These are phyloP conservation scores for Solanum phureja DNA, from an alignment of 257 asterid species.

Conservation along the genomic window DNA sequence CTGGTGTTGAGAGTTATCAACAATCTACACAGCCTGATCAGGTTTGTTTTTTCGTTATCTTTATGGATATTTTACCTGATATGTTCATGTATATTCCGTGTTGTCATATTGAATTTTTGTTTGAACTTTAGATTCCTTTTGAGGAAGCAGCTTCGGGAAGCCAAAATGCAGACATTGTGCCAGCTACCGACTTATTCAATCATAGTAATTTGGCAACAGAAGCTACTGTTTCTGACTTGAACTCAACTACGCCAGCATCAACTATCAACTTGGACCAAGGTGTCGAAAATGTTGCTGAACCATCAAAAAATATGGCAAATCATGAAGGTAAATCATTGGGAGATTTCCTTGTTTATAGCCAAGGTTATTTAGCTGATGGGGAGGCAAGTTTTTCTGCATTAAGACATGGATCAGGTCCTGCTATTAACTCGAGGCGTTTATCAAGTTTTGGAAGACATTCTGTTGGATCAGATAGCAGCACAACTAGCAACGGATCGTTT, in stretches of 20 bases:
- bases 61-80: not conserved
- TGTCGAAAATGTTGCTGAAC: slow-evolving; percentile 1
- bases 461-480: slow-evolving; percentile 75
- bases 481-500: slow-evolving; percentile 71
- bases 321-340: slow-evolving; percentile 3
- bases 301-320: not conserved
- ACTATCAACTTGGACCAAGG: slow-evolving; percentile 1
- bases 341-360: slow-evolving; percentile 12
- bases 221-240: slow-evolving; percentile 40
- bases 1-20: slow-evolving; percentile 29
- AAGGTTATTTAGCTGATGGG: slow-evolving; percentile 32
- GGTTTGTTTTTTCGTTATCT: slow-evolving; percentile 21
- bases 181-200: slow-evolving; percentile 10
- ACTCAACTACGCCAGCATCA: slow-evolving; percentile 13
- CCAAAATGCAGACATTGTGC: slow-evolving; percentile 12
- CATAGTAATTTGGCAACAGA: slow-evolving; percentile 32
- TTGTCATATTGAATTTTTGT: not conserved
- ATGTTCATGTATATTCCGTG: not conserved
- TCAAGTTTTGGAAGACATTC: slow-evolving; percentile 59
- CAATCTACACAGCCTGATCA: slow-evolving; percentile 30
- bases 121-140: slow-evolving; percentile 25
- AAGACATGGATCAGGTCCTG: slow-evolving; percentile 21
- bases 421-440: slow-evolving; percentile 46
- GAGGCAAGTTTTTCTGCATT: slow-evolving; percentile 66
- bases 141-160: slow-evolving; percentile 19